Evolutionary conservation across 306 rosid species (phyloP).

Genomic region (Cucumis melo): DNA sequence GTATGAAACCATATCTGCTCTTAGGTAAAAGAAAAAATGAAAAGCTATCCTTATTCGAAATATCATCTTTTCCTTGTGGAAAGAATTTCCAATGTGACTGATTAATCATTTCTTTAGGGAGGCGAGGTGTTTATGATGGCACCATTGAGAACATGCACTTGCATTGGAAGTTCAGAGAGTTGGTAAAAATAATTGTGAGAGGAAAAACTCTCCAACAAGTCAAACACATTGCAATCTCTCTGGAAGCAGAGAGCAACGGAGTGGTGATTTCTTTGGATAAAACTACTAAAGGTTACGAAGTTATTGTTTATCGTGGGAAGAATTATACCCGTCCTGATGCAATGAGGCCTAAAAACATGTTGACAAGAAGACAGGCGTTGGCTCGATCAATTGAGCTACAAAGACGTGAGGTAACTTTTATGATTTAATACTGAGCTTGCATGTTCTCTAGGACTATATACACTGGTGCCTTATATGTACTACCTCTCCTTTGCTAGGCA

Average conservation of each 20-base stretch:
- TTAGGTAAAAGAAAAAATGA: slow-evolving; percentile 37
- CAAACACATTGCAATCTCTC: slow-evolving; percentile 63
- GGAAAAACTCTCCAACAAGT: slow-evolving; percentile 60
- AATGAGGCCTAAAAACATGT: slow-evolving; percentile 55
- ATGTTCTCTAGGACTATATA: background rate
- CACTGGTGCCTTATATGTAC: background rate
- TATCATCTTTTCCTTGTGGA: slow-evolving; percentile 11
- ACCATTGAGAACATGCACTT: slow-evolving; percentile 93
- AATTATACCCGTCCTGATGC: slow-evolving; percentile 51
- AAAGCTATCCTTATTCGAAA: slow-evolving; percentile 9
- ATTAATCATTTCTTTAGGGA: slow-evolving; percentile 40
- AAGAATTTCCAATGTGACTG: slow-evolving; percentile 7
- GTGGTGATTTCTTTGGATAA: slow-evolving; percentile 73
- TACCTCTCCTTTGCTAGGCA: slow-evolving; percentile 30
- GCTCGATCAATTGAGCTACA: slow-evolving; percentile 76
- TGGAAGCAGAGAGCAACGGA: slow-evolving; percentile 97
- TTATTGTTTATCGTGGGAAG: slow-evolving; percentile 83
- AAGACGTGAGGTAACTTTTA: slow-evolving; percentile 62
- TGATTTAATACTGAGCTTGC: background rate
- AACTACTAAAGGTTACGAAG: slow-evolving; percentile 51
- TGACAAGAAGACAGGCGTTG: slow-evolving; percentile 68
- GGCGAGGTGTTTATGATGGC: slow-evolving; percentile 73
- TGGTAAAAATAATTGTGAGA: slow-evolving; percentile 72
- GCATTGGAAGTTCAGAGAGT: slow-evolving; percentile 83
- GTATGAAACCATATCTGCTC: slow-evolving; percentile 76